A percentile compares a stretch with the other conserved stretches of the same genome.
phyloP scores from a whole-genome alignment of 257 asterid genomes.

The Phtheirospermum japonicum region DNA sequence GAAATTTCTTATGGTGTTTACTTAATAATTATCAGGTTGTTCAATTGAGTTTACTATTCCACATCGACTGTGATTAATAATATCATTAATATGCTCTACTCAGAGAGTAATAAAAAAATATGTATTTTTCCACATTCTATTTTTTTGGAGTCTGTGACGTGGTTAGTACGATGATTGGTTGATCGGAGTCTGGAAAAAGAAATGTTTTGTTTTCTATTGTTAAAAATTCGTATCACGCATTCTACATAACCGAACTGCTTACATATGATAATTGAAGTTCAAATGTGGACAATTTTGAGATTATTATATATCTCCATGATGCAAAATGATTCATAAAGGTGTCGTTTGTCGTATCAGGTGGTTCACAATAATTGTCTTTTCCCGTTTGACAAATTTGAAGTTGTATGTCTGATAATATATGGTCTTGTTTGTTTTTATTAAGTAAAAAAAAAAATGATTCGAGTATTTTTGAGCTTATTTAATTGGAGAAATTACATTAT shows the following conservation, averaged over 20 bases:
- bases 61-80: too few relatives aligned
- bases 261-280: slow-evolving; percentile 2
- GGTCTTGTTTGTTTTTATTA: background rate
- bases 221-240: background rate
- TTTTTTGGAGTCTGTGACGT: too few relatives aligned
- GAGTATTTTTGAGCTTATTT: background rate
- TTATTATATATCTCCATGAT: background rate
- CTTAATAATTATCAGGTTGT: background rate
- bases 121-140: too few relatives aligned
- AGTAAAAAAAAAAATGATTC: background rate
- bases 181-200: background rate
- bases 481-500: background rate
- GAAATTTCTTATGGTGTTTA: background rate
- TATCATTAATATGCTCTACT: slow-evolving; percentile 16
- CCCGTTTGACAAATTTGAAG: slow-evolving; percentile 3
- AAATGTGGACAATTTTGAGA: slow-evolving; percentile 1
- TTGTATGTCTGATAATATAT: background rate
- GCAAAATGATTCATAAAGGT: slow-evolving; percentile 6
- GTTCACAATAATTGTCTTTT: background rate
- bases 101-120: too few relatives aligned
- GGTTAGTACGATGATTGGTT: too few relatives aligned
- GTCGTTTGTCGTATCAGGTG: slow-evolving; percentile 13
- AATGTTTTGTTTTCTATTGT: background rate
- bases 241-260: slow-evolving; percentile 12
- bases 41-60: background rate